Evolutionary conservation across 2,329 filamentous ascomycete genomes (phyloP).

Genomic region (Alternaria ventricosa): DNA sequence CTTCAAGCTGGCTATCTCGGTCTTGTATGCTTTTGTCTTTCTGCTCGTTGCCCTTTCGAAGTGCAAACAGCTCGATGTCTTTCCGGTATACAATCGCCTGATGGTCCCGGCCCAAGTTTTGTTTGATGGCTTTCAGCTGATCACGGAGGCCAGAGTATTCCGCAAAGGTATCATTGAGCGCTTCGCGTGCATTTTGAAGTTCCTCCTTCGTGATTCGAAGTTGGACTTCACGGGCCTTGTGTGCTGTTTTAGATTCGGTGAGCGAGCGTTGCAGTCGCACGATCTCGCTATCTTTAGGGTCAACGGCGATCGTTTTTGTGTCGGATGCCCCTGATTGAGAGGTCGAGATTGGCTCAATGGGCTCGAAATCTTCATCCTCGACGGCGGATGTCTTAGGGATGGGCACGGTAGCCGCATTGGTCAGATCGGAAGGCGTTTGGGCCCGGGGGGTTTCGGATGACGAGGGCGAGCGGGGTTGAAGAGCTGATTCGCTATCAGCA

Average conservation of each 20-base stretch:
- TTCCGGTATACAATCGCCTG: slow-evolving; percentile 45
- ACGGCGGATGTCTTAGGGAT: slow-evolving; percentile 10
- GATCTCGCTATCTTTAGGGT: slow-evolving; percentile 37
- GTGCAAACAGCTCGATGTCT: slow-evolving; percentile 47
- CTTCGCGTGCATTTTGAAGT: slow-evolving; percentile 37
- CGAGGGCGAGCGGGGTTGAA: slow-evolving; percentile 15
- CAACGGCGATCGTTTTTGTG: slow-evolving; percentile 9
- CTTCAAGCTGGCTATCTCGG: slow-evolving; percentile 35
- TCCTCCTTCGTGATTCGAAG: slow-evolving; percentile 31
- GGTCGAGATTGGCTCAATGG: not conserved
- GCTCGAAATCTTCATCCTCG: slow-evolving; percentile 8
- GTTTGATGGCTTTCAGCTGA: slow-evolving; percentile 41
- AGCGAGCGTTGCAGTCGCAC: slow-evolving; percentile 36
- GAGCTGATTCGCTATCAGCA: slow-evolving; percentile 20
- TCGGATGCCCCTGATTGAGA: slow-evolving; percentile 11
- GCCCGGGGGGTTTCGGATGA: slow-evolving; percentile 36
- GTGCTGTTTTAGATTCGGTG: slow-evolving; percentile 33
- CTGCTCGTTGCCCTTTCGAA: slow-evolving; percentile 45
- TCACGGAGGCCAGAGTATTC: slow-evolving; percentile 39
- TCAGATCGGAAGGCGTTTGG: slow-evolving; percentile 23
- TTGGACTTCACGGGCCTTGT: slow-evolving; percentile 36
- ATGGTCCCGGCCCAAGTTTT: slow-evolving; percentile 39
- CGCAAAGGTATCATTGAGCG: slow-evolving; percentile 37
- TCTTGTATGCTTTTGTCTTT: slow-evolving; percentile 44
- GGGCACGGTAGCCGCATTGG: slow-evolving; percentile 22